These are phyloP conservation scores for Diutina mesorugosa DNA, from an alignment of 1,139 yeast species.

Conservation along the genomic window DNA sequence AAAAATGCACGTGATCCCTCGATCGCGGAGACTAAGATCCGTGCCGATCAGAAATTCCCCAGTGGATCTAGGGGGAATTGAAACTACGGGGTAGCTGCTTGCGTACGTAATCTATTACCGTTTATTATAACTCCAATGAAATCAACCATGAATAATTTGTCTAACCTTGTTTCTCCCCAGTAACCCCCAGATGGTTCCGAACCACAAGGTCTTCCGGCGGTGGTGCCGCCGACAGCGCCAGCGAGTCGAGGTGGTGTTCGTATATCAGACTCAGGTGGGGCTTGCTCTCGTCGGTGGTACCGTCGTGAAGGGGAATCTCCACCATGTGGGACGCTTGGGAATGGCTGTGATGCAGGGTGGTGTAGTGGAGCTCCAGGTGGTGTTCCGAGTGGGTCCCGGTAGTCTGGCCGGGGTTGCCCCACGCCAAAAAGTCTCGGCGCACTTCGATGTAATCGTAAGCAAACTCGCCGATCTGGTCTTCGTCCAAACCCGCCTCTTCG, in stretches of 20 bases:
- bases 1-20: not conserved
- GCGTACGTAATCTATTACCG: not conserved
- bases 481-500: constrained; percentile 86
- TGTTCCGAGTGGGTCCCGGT: not conserved
- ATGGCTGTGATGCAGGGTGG: not conserved
- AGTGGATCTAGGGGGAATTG: too few species aligned
- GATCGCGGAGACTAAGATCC: not conserved
- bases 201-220: constrained; percentile 1
- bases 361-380: not conserved
- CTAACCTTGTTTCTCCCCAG: not conserved
- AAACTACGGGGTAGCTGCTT: too few species aligned
- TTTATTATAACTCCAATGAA: not conserved
- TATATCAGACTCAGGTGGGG: not conserved
- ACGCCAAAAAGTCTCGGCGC: constrained; percentile 81
- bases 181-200: not conserved
- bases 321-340: not conserved
- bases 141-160: not conserved
- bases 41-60: not conserved
- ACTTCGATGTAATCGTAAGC: constrained; percentile 97
- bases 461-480: constrained; percentile 95
- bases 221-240: not conserved
- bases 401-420: constrained; percentile 14
- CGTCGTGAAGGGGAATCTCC: not conserved
- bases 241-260: not conserved
- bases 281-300: not conserved